These are phyloP conservation scores for Metrosideros polymorpha DNA, from an alignment of 441 rosid genomes.

Conservation along the genomic window DNA sequence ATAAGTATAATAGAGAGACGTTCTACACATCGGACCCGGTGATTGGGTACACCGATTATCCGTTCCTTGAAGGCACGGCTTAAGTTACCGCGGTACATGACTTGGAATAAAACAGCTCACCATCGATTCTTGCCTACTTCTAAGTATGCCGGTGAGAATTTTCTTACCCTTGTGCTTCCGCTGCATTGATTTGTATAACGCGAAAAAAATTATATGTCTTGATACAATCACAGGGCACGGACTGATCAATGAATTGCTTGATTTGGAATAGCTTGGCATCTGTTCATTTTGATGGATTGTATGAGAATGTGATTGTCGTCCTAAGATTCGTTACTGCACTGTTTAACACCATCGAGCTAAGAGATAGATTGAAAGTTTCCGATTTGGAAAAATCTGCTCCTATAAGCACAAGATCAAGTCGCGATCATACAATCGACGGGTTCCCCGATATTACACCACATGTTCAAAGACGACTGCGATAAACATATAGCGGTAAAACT, in stretches of 20 bases:
- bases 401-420: neutral
- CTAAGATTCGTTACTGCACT: neutral
- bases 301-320: neutral
- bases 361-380: neutral
- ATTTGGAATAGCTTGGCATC: neutral
- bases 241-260: neutral
- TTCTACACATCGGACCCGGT: conserved; percentile 9
- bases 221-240: neutral
- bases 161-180: neutral
- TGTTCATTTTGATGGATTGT: neutral
- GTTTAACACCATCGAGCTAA: neutral
- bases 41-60: conserved; percentile 16
- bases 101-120: neutral
- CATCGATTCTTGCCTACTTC: neutral
- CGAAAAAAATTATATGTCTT: neutral
- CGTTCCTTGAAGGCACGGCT: conserved; percentile 5
- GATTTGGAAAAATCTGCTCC: neutral
- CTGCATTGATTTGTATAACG: neutral
- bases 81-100: neutral
- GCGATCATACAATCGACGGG: neutral
- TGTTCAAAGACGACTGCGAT: neutral
- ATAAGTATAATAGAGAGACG: conserved; percentile 3
- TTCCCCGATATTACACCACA: neutral
- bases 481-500: neutral
- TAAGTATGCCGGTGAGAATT: neutral